Conservation (phyloP, 176 grass and related monocot genomes). For the Avena eriantha region DNA sequence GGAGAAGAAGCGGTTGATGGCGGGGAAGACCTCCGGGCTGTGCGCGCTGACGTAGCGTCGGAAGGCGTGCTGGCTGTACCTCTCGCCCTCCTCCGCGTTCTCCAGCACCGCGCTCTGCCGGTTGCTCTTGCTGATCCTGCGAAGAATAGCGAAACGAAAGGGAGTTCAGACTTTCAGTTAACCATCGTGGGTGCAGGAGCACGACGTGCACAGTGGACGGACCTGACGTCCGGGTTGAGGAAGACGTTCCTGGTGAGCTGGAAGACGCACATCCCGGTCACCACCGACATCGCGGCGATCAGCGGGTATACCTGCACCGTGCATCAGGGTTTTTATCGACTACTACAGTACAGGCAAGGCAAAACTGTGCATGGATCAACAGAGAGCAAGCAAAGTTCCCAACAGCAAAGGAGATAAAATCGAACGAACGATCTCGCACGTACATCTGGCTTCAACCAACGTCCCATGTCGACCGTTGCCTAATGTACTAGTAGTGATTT, state of each 20-base stretch:
- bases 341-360: too few species aligned
- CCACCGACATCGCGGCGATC: conserved; percentile 80
- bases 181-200: not conserved
- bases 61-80: conserved; percentile 71
- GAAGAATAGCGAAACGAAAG: not conserved
- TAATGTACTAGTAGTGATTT: not conserved
- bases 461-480: conserved; percentile 32
- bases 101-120: conserved; percentile 64
- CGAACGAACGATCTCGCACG: not conserved
- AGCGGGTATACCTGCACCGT: conserved; percentile 78
- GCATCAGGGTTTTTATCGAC: too few species aligned
- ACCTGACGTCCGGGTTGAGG: conserved; percentile 84
- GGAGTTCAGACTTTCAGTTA: not conserved
- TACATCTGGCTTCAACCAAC: conserved; percentile 53
- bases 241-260: conserved; percentile 69
- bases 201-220: not conserved
- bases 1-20: conserved; percentile 73
- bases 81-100: conserved; percentile 73
- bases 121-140: conserved; percentile 65
- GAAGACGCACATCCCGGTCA: conserved; percentile 79
- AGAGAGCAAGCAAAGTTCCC: not conserved
- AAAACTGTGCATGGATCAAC: not conserved
- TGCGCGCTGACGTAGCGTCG: conserved; percentile 65
- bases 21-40: conserved; percentile 71
- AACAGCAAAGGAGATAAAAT: not conserved